Evolutionary conservation across 495 filamentous ascomycete species (phyloP).

Genomic region (Hamigera avellanea): DNA sequence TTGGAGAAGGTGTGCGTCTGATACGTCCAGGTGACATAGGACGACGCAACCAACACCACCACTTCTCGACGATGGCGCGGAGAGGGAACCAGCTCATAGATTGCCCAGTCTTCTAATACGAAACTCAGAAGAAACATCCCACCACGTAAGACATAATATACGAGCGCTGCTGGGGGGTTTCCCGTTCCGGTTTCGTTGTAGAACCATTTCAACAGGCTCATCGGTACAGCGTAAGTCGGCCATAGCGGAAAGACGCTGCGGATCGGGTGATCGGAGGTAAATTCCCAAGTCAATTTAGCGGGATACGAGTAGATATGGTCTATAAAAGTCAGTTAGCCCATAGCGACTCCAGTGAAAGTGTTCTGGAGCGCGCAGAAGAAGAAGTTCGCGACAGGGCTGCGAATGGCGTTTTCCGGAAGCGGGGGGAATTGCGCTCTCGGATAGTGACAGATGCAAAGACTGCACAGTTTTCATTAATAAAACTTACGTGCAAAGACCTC

Average conservation of each 20-base stretch:
- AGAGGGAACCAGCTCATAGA: slow-evolving; percentile 76
- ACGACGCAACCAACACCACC: slow-evolving; percentile 76
- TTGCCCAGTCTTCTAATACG: slow-evolving; percentile 93
- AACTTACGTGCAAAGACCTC: slow-evolving; percentile 89
- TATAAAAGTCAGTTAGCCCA: slow-evolving; percentile 21
- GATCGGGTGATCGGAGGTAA: slow-evolving; percentile 72
- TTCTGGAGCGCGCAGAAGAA: neutral
- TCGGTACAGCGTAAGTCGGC: slow-evolving; percentile 83
- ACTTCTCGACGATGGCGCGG: slow-evolving; percentile 60
- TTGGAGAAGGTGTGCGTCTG: slow-evolving; percentile 99
- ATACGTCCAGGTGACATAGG: slow-evolving; percentile 97
- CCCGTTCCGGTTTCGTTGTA: slow-evolving; percentile 50
- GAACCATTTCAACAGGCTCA: slow-evolving; percentile 82
- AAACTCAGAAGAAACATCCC: slow-evolving; percentile 92
- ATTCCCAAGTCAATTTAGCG: slow-evolving; percentile 85
- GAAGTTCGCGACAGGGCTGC: neutral
- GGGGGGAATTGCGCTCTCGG: slow-evolving; percentile 1
- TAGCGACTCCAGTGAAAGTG: neutral
- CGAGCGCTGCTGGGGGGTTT: slow-evolving; percentile 52
- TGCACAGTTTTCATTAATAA: neutral
- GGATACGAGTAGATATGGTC: slow-evolving; percentile 85
- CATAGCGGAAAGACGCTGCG: slow-evolving; percentile 95
- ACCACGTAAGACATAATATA: slow-evolving; percentile 78
- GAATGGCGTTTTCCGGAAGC: no score
- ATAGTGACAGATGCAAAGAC: neutral